Evolutionary conservation across 1,284 basidiomycete species (phyloP).

Genomic region (Ustilago shanxiensis): DNA sequence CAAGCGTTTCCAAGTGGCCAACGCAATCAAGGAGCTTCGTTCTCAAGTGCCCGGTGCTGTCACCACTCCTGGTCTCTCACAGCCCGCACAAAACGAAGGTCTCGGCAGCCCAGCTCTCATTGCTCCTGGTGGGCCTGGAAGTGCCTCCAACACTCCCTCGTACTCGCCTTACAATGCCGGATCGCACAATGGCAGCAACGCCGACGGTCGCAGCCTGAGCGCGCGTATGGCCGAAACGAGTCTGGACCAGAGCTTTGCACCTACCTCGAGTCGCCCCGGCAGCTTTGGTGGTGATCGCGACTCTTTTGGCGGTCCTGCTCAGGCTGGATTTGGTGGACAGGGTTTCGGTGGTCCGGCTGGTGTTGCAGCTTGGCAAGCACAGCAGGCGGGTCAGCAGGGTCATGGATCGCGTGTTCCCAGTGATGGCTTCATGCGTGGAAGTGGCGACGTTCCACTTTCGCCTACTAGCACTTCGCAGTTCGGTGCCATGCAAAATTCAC

Average conservation of each 20-base stretch:
- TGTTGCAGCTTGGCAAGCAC: slow-evolving; percentile 54
- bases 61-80: slow-evolving; percentile 21
- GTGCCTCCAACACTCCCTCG: slow-evolving; percentile 25
- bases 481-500: slow-evolving; percentile 19
- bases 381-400: slow-evolving; percentile 50
- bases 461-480: slow-evolving; percentile 29
- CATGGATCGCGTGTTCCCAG: slow-evolving; percentile 29
- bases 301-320: slow-evolving; percentile 22
- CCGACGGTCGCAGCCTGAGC: slow-evolving; percentile 43
- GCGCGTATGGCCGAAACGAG: slow-evolving; percentile 46
- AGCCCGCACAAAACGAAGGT: slow-evolving; percentile 22
- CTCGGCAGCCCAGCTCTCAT: slow-evolving; percentile 47
- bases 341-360: slow-evolving; percentile 40
- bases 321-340: slow-evolving; percentile 13
- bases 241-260: slow-evolving; percentile 39
- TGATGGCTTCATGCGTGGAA: slow-evolving; percentile 37
- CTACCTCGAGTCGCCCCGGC: slow-evolving; percentile 32
- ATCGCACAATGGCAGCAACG: slow-evolving; percentile 46
- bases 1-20: slow-evolving; percentile 90
- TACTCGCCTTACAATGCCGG: slow-evolving; percentile 37
- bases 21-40: slow-evolving; percentile 90
- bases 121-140: slow-evolving; percentile 20
- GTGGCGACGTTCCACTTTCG: slow-evolving; percentile 38
- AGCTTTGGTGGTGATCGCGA: slow-evolving; percentile 41
- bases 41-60: slow-evolving; percentile 33